phyloP scores from a whole-genome alignment of 192 early-diverging fungal species.

The Diversispora epigaea region DNA sequence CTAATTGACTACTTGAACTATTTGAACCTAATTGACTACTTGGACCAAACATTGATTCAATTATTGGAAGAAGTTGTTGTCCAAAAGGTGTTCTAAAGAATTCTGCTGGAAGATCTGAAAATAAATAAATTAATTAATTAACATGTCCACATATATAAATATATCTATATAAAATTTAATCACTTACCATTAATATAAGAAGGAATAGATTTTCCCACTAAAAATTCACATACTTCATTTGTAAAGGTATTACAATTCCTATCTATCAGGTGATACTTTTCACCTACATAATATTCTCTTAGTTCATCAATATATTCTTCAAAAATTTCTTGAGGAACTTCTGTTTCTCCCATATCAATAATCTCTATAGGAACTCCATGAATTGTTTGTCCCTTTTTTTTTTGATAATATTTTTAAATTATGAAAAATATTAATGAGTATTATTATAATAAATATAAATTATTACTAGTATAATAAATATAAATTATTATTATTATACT shows the following conservation, averaged over 20 bases:
- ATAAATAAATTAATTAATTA: conserved; percentile 7
- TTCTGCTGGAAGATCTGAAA: conserved; percentile 59
- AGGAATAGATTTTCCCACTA: conserved; percentile 76
- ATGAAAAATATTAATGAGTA: too few relatives aligned
- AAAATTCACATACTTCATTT: conserved; percentile 75
- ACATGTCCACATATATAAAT: neutral
- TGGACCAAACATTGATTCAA: conserved; percentile 66
- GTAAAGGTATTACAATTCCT: conserved; percentile 88
- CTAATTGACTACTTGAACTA: too few relatives aligned
- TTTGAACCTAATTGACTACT: conserved; percentile 14
- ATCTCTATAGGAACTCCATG: conserved; percentile 68
- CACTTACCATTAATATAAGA: conserved; percentile 59
- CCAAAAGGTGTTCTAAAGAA: conserved; percentile 66
- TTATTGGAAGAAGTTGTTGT: conserved; percentile 62
- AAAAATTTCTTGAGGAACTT: conserved; percentile 69
- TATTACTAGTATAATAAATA: too few relatives aligned
- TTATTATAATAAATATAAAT: too few relatives aligned
- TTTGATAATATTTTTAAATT: neutral
- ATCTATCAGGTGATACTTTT: conserved; percentile 82
- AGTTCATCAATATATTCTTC: conserved; percentile 69
- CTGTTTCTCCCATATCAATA: conserved; percentile 77
- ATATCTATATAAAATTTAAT: neutral
- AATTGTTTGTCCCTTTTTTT: conserved; percentile 48
- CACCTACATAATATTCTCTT: conserved; percentile 53
- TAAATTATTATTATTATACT: too few relatives aligned